A percentile compares a stretch with the other conserved stretches of the same genome.
Conservation (phyloP, 805 yeast genomes). For the Candida coquimbonensis region DNA sequence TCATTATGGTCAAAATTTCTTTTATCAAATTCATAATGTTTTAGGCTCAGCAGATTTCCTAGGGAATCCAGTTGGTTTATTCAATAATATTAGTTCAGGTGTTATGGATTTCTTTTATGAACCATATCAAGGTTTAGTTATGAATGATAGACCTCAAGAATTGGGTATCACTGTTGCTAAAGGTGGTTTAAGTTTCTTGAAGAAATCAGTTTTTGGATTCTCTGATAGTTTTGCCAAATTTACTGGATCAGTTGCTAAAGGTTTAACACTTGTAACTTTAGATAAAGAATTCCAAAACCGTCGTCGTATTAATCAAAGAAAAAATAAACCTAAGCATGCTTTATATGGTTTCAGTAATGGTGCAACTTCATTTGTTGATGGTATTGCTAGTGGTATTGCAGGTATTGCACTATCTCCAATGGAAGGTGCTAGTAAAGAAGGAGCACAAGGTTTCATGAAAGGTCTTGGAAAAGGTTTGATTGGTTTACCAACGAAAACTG, state of each 20-base stretch:
- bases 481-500: slow-evolving; percentile 94
- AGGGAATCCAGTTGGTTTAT: slow-evolving; percentile 96
- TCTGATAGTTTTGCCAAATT: slow-evolving; percentile 90
- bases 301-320: slow-evolving; percentile 64
- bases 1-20: slow-evolving; percentile 87
- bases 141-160: slow-evolving; percentile 94
- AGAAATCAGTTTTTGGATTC: slow-evolving; percentile 90
- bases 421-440: slow-evolving; percentile 83
- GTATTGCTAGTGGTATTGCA: slow-evolving; percentile 77
- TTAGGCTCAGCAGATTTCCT: slow-evolving; percentile 94
- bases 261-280: slow-evolving; percentile 83
- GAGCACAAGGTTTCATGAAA: slow-evolving; percentile 85
- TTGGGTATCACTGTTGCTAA: slow-evolving; percentile 92
- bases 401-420: slow-evolving; percentile 90
- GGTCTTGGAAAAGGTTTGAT: slow-evolving; percentile 94
- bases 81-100: slow-evolving; percentile 89
- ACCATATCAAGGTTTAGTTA: slow-evolving; percentile 91
- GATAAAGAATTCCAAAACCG: slow-evolving; percentile 79
- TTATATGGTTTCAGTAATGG: slow-evolving; percentile 79
- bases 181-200: slow-evolving; percentile 90
- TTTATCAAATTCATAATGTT: slow-evolving; percentile 86
- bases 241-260: slow-evolving; percentile 92
- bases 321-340: slow-evolving; percentile 81
- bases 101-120: slow-evolving; percentile 94
- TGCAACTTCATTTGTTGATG: slow-evolving; percentile 82